Base-by-base conservation (phyloP, 352 stramenopile genomes). In the Phytophthora nicotianae region DNA sequence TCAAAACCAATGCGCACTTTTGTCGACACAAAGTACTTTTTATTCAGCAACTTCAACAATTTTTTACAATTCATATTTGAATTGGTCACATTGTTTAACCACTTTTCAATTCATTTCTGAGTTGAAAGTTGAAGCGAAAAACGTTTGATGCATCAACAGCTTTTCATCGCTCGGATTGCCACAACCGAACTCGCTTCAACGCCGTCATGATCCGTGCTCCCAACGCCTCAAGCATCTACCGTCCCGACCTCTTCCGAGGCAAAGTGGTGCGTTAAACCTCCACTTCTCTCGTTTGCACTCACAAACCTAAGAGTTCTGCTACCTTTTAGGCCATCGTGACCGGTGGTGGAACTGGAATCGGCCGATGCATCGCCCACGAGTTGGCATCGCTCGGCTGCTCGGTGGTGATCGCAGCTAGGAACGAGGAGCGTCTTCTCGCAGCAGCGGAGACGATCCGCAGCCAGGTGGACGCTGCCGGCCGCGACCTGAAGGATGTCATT, bases 261-360 rank as follows among this genome's bases (percentile, higher is more conserved):
- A 90, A 90, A 90, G 83, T 92, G 74, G 83, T 90, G 72, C 62
- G 82, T 70, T 10, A 29, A 20, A 49, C 5, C 29, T 14, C 19
- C 45, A 27, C 32, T 32, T 24, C 2, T 17, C 14, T 6, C 5
- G n/a, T 33, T 24, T 29, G 7, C 23, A 9, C 37, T 41, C 10
- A 4, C 5, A 27, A 43, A 9, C 14, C 42, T 33, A 49, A 47
- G 1, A 2, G 37, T 49, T 23, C 50, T 5, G 24, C 37, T 2
- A n/a, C 54, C 10, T 52, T 32, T 21, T 48, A 89, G 77, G 86
- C 86, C n/a, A 71, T 97, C 13, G 88, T 97, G 24, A 97, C 89
- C 5, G 89, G 89, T 11, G 89, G 89, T 9, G 86, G 89, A 17
- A 97, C 89, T 13, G 89, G 89, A 52, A 96, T 97, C 48, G 89